Percentiles rank a stretch among this genome's conserved stretches.
Conservation (phyloP, 2,329 filamentous ascomycete species). For the Helminthosporium solani region DNA sequence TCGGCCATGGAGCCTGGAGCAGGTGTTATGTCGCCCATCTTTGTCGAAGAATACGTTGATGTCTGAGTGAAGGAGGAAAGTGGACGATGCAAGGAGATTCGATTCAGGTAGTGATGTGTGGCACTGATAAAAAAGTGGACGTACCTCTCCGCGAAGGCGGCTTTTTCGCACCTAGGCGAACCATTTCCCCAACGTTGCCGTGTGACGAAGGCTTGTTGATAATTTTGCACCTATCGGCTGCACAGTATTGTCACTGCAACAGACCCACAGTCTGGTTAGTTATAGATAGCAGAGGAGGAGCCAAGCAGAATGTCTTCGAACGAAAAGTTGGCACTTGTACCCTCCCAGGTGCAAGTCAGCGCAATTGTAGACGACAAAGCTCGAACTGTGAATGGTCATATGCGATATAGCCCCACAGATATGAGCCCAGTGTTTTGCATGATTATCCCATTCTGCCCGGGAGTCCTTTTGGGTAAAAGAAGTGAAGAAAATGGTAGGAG, state of each 20-base stretch:
- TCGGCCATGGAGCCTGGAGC: constrained; percentile 80
- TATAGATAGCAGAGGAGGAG: too few relatives aligned
- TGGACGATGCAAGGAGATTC: too few relatives aligned
- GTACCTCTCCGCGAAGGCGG: constrained; percentile 72
- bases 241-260: too few relatives aligned
- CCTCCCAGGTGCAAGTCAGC: neutral
- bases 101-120: too few relatives aligned
- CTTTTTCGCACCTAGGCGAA: constrained; percentile 61
- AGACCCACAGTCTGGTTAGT: too few relatives aligned
- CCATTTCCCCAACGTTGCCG: constrained; percentile 54
- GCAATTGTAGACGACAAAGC: neutral
- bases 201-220: neutral
- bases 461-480: constrained; percentile 12
- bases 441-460: neutral
- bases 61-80: neutral
- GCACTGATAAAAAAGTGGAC: constrained; percentile 43
- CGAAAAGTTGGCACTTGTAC: neutral
- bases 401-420: neutral
- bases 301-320: neutral
- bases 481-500: constrained; percentile 4
- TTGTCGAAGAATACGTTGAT: neutral
- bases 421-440: neutral
- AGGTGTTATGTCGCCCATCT: constrained; percentile 21
- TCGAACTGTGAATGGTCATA: neutral
- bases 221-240: too few relatives aligned